Base-by-base conservation (phyloP, 2,329 filamentous ascomycete species). In the Knoxdaviesia capensis region DNA sequence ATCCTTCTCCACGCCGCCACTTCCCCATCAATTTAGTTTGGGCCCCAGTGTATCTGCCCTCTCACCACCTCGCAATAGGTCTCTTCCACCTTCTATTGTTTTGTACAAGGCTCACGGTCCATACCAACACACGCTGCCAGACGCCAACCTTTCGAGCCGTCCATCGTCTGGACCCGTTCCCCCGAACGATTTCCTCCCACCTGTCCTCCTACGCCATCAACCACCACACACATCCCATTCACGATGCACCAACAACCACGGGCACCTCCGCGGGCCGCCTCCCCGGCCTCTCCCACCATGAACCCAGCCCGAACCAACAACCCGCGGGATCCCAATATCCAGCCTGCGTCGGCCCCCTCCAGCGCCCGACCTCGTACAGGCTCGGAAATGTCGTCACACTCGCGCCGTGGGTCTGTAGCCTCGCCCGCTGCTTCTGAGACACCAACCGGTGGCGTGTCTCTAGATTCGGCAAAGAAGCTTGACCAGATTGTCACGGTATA, bases 231-330 rank as follows among this genome's bases (percentile, higher is more conserved):
- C 31, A 40, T 34, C 42, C 20, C 20, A 20, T 34, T 37, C 47
- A 51, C 40, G 41, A 94, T 94, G 87, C 86, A 94, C 72, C 87
- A 93, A 63, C 83, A 87, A 62, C 78, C 82, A 52, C 77, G 87
- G 52, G 72, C 77, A 47, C 72, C 80, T 49, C 79, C 81, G 49
- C 71, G 77, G 57, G 71, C 75, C 53, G 71, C 79, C 47, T 85
- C 83, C 47, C 77, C 84, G 47, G 77, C 78, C 52, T 74, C 71
- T 52, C 78, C 79, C 40, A 71, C 78, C 41, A 34, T 37, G 38
- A 32, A 38, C 33, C 11, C 39, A 8, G 32, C 73, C 47, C 72
- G 82, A 58, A 71, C 74, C 32, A 84, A 84, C 60, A 86, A 80
- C 56, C 68, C 71, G 43, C 77, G 81, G 72, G 81, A 92, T 63